Evolutionary conservation across 805 yeast species (phyloP), one percentile per base, ranked within the genome.

Genomic region (Cyberlindnera euphorbiae): DNA sequence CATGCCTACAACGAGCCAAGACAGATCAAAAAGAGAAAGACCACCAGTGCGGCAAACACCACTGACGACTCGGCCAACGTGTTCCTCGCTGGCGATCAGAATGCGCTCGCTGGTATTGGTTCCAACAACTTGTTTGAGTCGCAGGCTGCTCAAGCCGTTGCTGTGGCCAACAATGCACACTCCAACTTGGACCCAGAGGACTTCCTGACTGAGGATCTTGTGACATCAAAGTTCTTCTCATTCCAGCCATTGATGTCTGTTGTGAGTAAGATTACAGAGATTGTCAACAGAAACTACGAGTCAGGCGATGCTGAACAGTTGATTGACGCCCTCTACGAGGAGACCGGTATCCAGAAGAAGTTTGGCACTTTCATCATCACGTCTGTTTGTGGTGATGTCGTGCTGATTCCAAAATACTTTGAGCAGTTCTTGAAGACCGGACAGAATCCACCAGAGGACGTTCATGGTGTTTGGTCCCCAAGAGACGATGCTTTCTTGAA

Each of bases 401-500:
- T 60, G 42, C 52, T 66, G 30, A 63, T 68, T 37, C 67, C 70
- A 29, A 58, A 65, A 30, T 68, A 63, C 41, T 58, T 68, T 40
- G 58, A 66, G 38, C 51, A 57, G 26, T 65, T 64, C 52, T 58
- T 68, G 29, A 59, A 60, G 41, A 56, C 63, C 17, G 64, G 64
- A 23, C 55, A 59, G 12, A 64, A 66, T 41, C 73, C 72, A 9
- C 73, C 73, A 25, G 44, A 47, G 35, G 52, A 64, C 35, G 61
- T 60, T 8, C 63, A 66, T n/a, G 73, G 72, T 35, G 62, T 68
- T 29, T 68, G 73, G 73, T 66, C 71, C 2, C 47, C 58, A 18
- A 66, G 62, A 31, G 71, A 68, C 53, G 73, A 68, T 42, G 59
- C 50, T 13, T 53, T 56, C 43, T 45, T 67, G 35, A 60, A 53